Evolutionary conservation across 2,329 filamentous ascomycete genomes (phyloP), one percentile per base, ranked within the genome.

Genomic region (Sarocladiaceae sp.): DNA sequence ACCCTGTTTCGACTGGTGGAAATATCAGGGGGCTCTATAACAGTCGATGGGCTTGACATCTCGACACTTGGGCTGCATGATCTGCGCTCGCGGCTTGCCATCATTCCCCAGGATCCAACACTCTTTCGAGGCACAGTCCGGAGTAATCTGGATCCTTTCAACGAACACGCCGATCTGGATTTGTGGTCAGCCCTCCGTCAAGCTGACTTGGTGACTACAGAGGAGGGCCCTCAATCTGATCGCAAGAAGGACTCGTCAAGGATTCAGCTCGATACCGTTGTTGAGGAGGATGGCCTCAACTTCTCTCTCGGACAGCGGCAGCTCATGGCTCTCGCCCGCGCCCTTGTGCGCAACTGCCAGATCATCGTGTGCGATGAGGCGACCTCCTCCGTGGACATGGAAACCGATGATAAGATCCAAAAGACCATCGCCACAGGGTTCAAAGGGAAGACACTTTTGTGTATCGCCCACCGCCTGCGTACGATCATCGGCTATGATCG

Each of bases 1-100:
- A 83, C 90, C 2, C 77, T 97, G 12, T 96, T 96, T 79, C 82
- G 92, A 53, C 90, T 96, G 60, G 96, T 96, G 57, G 91, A 96
- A 69, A 80, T 70, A 88, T 7, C 82, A 87, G 62, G 77, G 8
- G 86, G 86, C 15, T 76, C 66, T 15, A 84, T 89, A 56, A 62
- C 72, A 54, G 84, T 90, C 55, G 86, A 90, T 59, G 85, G 84
- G 0, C 58, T 87, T 4, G 84, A 90, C 60, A 86, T 89, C 52
- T 82, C 82, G 12, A 83, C 77, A 57, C 78, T 90, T 60, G 79
- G 76, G 42, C 74, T 89, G 1, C 75, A 83, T 46, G 79, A 86
- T 47, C 72, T 90, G 3, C 78, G 87, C 17, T 82, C 78, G 15
- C 76, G 86, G 0, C 68, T 90, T 0, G 83, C 84, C 26, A 89